A percentile compares a stretch with the other conserved stretches of the same genome.
These are phyloP conservation scores for Hypomyces rosellus DNA, from an alignment of 2,329 filamentous ascomycete genomes.

Conservation along the genomic window DNA sequence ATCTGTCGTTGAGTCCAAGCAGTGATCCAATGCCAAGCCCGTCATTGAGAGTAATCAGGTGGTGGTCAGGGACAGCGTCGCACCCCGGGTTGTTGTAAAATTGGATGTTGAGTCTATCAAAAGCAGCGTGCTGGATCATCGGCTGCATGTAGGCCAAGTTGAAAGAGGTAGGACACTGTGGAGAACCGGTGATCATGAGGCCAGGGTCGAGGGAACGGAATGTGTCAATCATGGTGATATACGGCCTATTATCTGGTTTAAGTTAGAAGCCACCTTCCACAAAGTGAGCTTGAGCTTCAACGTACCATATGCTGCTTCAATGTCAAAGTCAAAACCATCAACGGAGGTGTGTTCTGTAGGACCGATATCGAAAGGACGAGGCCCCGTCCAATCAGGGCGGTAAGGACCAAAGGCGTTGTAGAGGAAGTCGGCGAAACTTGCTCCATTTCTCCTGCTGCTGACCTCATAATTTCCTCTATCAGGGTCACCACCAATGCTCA, in stretches of 20 bases:
- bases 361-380: conserved; percentile 34
- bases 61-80: conserved; percentile 26
- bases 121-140: conserved; percentile 33
- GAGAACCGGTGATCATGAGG: conserved; percentile 37
- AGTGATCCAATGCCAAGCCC: not conserved
- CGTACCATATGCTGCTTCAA: conserved; percentile 30
- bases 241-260: conserved; percentile 27
- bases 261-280: not conserved
- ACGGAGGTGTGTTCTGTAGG: conserved; percentile 22
- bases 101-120: conserved; percentile 41
- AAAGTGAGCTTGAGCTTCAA: not conserved
- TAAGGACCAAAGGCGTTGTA: conserved; percentile 34
- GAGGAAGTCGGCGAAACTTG: conserved; percentile 33
- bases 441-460: conserved; percentile 23
- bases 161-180: conserved; percentile 34
- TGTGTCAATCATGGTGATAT: conserved; percentile 32
- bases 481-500: conserved; percentile 35
- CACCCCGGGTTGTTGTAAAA: conserved; percentile 43
- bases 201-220: conserved; percentile 26
- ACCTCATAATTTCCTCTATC: conserved; percentile 29
- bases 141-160: conserved; percentile 27
- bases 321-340: conserved; percentile 39
- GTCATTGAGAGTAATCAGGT: not conserved
- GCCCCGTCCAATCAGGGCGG: conserved; percentile 22
- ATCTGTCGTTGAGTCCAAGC: conserved; percentile 21